Percentiles rank a stretch among this genome's conserved stretches.
These are phyloP conservation scores for Bremia lactucae DNA, from an alignment of 352 stramenopile genomes.

Conservation along the genomic window DNA sequence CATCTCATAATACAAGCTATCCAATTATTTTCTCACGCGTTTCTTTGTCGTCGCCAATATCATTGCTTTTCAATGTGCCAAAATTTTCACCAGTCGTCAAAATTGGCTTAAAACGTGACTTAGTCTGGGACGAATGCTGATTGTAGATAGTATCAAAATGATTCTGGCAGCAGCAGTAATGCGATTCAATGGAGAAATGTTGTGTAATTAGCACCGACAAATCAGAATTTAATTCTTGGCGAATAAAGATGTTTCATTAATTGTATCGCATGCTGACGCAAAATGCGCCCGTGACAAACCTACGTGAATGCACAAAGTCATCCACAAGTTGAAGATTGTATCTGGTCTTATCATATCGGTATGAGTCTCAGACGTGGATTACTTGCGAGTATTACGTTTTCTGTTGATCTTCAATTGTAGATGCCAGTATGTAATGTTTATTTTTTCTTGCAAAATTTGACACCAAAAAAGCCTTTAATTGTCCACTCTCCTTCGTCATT, in stretches of 20 bases:
- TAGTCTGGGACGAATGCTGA: constrained; percentile 81
- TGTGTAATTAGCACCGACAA: constrained; percentile 80
- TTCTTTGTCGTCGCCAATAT: constrained; percentile 72
- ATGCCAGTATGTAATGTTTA: too few species aligned
- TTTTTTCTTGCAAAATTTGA: too few species aligned
- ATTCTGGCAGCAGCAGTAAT: constrained; percentile 73
- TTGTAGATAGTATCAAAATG: constrained; percentile 80
- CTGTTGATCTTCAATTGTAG: constrained; percentile 12
- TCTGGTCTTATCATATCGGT: too few species aligned
- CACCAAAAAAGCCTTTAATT: too few species aligned
- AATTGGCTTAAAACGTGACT: constrained; percentile 82
- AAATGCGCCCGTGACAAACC: constrained; percentile 87
- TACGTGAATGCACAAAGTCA: constrained; percentile 85
- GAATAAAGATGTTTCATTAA: constrained; percentile 88
- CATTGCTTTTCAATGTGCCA: constrained; percentile 65
- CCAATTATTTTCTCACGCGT: constrained; percentile 69
- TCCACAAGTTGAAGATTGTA: too few species aligned
- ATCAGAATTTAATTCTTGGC: constrained; percentile 87
- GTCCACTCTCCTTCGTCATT: too few species aligned
- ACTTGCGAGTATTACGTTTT: constrained; percentile 13
- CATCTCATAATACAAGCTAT: constrained; percentile 76
- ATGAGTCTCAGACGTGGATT: constrained; percentile 68
- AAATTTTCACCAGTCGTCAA: constrained; percentile 75
- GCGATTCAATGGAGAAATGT: constrained; percentile 72
- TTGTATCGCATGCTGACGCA: constrained; percentile 72